Base-by-base conservation (phyloP, 2,329 filamentous ascomycete genomes). In the Pseudogymnoascus sp. region DNA sequence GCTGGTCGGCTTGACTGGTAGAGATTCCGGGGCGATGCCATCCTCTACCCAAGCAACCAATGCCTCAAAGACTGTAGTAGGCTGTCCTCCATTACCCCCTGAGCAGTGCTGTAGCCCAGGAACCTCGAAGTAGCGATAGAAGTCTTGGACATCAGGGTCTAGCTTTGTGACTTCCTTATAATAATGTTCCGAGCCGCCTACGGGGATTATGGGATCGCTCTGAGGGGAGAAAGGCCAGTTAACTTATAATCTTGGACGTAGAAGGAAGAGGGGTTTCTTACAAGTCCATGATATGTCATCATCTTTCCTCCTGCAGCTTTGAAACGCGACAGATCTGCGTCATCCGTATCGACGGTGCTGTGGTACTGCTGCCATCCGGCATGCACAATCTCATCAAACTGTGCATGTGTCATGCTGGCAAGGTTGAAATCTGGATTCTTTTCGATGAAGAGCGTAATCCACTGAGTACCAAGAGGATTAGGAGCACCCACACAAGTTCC, bases 41-140 rank as follows among this genome's bases (percentile, higher is more conserved):
- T 74, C 65, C 59, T 74, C 72, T 10, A 73, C 72, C 72, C 73
- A 74, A 1, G 65, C 61, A 7, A 65, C 65, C 7, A 74, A 60
- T 39, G 68, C 67, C 13, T 65, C 68, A 39, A 74, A 74, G 1
- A 71, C 59, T 1, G 48, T 31, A 7, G 31, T 60, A 2, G 73
- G 73, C 48, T 67, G 63, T 9, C 64, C 66, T 0, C 72, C 70
- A 3, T 55, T 33, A 1, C 74, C 74, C 9, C 68, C 66, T 12
- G 39, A 62, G 63, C 74, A 76, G 62, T 76, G 74, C 0, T 58
- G 65, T 4, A 75, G 55, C 1, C 74, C 74, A 0, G 74, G 71
- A 5, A 70, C 68, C 9, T 66, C 60, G 41, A 73, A 76, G 13
- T 69, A 66, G 4, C 73, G 67, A 59, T 70, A 76, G 62, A 72